Base-by-base conservation (phyloP, 2,329 filamentous ascomycete species). In the Cercospora citrullina region DNA sequence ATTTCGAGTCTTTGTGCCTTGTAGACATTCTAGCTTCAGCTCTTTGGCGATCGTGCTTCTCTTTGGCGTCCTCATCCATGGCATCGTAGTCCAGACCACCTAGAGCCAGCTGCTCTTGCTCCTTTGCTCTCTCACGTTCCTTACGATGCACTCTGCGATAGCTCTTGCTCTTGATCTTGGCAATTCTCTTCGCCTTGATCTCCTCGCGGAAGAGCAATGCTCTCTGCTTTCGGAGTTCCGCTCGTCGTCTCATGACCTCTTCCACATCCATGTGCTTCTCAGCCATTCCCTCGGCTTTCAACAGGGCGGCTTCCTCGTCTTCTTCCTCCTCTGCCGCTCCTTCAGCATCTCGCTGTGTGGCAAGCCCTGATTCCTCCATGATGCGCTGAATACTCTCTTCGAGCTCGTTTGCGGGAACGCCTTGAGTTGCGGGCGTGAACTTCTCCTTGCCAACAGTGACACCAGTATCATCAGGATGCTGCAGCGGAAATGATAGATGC, bases 101-200 rank as follows among this genome's bases (percentile, higher is more conserved):
- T 64, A 76, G 64, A 45, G 85, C 84, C 67, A 87, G 84, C 64
- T 83, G 82, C 72, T 90, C 87, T 60, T 84, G 81, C 68, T 87
- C 81, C 60, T 86, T 84, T 68, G 86, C 76, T 70, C 84, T 85
- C 77, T 90, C 87, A 14, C 87, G 84, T 77, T 91, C 91, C 77
- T 91, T 97, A 42, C 94, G 89, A 80, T 98, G 94, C 14, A 98
- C 90, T 55, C 94, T 90, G 65, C 94, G 91, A 78, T 96, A 99
- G 0, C 93, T 88, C 80, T 97, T 99, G 78, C 92, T 96, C 85
- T 99, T 99, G 82, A 99, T 99, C 84, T 98, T 98, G 83, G 97
- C 97, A 81, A 99, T 93, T 26, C 95, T 90, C 81, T 94, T 96
- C 7, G 93, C 88, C 66, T 93, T 90, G 53, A 93, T 90, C 76